Base-by-base conservation (phyloP, 2,329 filamentous ascomycete species). In the Epichloe coenophiala region DNA sequence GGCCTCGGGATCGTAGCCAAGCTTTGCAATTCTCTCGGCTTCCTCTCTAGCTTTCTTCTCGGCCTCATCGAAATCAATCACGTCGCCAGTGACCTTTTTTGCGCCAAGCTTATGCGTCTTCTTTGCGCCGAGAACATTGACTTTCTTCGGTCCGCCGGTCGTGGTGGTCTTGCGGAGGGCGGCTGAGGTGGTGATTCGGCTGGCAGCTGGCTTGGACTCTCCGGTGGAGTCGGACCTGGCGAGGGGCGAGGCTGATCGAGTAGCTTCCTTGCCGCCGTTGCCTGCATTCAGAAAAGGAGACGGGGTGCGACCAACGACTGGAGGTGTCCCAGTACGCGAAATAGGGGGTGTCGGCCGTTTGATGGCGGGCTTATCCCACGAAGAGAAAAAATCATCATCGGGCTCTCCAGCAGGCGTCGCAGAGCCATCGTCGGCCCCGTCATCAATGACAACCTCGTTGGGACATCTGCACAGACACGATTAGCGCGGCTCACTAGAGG, bases 301-400 rank as follows among this genome's bases (percentile, higher is more conserved):
- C 4, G 81, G 79, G 11, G 86, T 90, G 59, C 90, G 84, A 60
- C 84, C 84, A 58, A 87, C 77, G 11, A 86, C 80, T 3, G 87
- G 84, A 13, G 91, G 91, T 3, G 93, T 97, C 48, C 81, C 83
- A 42, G 88, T 93, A 62, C 93, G 84, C 38, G 91, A 96, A 42
- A 93, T 79, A 15, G 93, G 91, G 95, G 95, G 95, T 56, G 88
- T 96, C 37, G 91, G 91, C 60, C 89, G 83, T 76, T 97, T 98
- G 71, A 98, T 94, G 4, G 89, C 80, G 21, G 93, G 93, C 72
- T 97, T 96, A 64, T 97, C 93, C 93, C 91, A 98, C 1, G 89
- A 96, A 9, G 91, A 95, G 71, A 98, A 98, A 98, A 98, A 98
- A 66, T 97, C 93, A 62, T 96, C 90, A 59, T 96, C 90, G 21